These are phyloP conservation scores for Phaeomoniella chlamydospora DNA, from an alignment of 2,329 filamentous ascomycete genomes.

Conservation along the genomic window DNA sequence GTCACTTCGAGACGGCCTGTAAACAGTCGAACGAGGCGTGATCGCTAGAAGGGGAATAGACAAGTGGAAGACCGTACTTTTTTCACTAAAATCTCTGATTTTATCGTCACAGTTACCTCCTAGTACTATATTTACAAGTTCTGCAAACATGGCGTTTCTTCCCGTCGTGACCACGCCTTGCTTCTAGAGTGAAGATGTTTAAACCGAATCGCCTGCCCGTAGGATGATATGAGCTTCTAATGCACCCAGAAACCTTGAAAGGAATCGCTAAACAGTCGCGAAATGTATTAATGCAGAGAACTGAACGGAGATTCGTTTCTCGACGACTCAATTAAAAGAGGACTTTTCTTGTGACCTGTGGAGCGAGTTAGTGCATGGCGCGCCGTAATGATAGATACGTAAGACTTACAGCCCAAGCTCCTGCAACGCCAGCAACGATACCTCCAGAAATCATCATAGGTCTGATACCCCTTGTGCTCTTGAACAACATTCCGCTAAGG, in stretches of 20 bases:
- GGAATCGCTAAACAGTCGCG: not conserved
- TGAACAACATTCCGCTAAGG: slow-evolving; percentile 87
- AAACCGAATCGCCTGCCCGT: not conserved
- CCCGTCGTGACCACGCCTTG: not conserved
- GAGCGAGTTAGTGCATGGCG: slow-evolving; percentile 8
- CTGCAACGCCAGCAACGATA: slow-evolving; percentile 75
- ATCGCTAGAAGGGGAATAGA: too few relatives aligned
- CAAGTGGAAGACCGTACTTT: too few relatives aligned
- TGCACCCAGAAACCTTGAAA: not conserved
- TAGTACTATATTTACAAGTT: not conserved
- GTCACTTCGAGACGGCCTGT: too few relatives aligned
- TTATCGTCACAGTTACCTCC: not conserved
- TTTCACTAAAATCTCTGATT: not conserved
- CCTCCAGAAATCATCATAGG: slow-evolving; percentile 92
- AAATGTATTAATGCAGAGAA: too few relatives aligned
- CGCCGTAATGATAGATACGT: slow-evolving; percentile 2
- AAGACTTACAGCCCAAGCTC: slow-evolving; percentile 75
- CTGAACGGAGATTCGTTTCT: too few relatives aligned
- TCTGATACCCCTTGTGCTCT: slow-evolving; percentile 78
- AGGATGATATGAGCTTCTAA: not conserved
- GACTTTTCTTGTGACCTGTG: slow-evolving; percentile 35
- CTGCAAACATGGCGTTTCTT: not conserved
- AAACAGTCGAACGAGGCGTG: too few relatives aligned
- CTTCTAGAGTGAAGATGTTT: not conserved
- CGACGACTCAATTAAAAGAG: slow-evolving; percentile 29